Base-by-base conservation (phyloP, 805 yeast species). In the Candida nitratophila region DNA sequence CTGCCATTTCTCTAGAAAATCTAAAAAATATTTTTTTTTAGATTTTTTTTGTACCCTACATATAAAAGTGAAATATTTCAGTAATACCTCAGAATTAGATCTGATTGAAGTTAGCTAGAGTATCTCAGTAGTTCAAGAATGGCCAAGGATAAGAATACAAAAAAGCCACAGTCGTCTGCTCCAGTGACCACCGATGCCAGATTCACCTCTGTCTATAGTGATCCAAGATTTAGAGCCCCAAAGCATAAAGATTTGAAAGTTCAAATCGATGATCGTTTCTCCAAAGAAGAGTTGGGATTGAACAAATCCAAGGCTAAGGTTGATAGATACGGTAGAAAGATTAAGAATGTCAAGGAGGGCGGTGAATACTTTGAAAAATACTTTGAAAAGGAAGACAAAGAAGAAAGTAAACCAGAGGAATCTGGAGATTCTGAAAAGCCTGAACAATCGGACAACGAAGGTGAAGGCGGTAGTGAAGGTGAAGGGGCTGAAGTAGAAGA, bases 241-340 rank as follows among this genome's bases (percentile, higher is more conserved):
- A 82, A 73, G 55, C 74, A 73, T 60, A 81, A 79, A 53, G 79
- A 82, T 45, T 66, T 81, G 48, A 85, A 83, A 59, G 84, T 88
- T 33, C 79, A 85, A 52, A 72, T 93, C 21, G 99, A 93, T 64
- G 83, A 79, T 45, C 79, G 99, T 63, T 93, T 93, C 65, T 65
- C 70, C 42, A 83, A 81, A 53, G 78, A 79, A 39, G 85, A 79
- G 45, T 64, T 85, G 41, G 74, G 67, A 43, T 66, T 80, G 44
- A 76, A 80, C 49, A 77, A 83, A n/a, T 80, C 79, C 43, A 66
- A 66, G 43, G 75, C 83, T 5, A 78, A 76, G 47, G 83, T 87
- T 39, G 98, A 93, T 60, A 81, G 84, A 54, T 91, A 88, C 61
- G 99, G 99, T 39, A 76, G 97, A 60, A 81, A 75, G 52, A 56